Base-by-base conservation (phyloP, 257 asterid species). In the Vinca minor region DNA sequence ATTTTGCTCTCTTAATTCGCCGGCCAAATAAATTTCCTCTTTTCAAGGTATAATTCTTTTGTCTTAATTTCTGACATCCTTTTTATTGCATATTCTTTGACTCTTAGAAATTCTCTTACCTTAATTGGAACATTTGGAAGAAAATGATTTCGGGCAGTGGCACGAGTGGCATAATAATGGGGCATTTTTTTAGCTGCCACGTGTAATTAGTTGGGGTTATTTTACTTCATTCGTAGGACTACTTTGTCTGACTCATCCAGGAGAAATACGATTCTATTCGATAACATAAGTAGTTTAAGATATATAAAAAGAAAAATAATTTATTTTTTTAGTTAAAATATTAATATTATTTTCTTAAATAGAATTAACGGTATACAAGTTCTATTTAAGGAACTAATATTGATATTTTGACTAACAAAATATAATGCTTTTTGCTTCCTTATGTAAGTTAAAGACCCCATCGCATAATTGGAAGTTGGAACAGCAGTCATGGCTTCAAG, bases 1-100 rank as follows among this genome's bases (percentile, higher is more conserved):
- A 34, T 38, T 47, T 38, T 52, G 55, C 69, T 60, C 49, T 12
- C 23, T 45, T 53, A 62, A 38, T 66, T 45, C 29, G 0, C 59
- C 17, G 61, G 60, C 44, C n/a, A 13, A 45, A 50, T 54, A n/a
- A 21, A 36, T 61, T 23, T 23, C 18, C 39, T 55, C 34, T 46
- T 9, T 39, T 36, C 20, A 71, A 71, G 75, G 46, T 39, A 63
- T 46, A 10, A 34, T 59, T 53, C 15, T 56, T 63, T 35, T n/a
- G n/a, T n/a, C n/a, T n/a, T n/a, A n/a, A n/a, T n/a, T n/a, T n/a
- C 49, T 20, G 17, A 36, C 49, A 35, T 5, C 55, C 4, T 20
- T 38, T n/a, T n/a, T n/a, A n/a, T n/a, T n/a, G n/a, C n/a, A n/a
- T n/a, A n/a, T n/a, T n/a, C n/a, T n/a, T n/a, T n/a, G n/a, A n/a